phyloP scores from a whole-genome alignment of 2,329 filamentous ascomycete genomes.

The Cladophialophora immunda region DNA sequence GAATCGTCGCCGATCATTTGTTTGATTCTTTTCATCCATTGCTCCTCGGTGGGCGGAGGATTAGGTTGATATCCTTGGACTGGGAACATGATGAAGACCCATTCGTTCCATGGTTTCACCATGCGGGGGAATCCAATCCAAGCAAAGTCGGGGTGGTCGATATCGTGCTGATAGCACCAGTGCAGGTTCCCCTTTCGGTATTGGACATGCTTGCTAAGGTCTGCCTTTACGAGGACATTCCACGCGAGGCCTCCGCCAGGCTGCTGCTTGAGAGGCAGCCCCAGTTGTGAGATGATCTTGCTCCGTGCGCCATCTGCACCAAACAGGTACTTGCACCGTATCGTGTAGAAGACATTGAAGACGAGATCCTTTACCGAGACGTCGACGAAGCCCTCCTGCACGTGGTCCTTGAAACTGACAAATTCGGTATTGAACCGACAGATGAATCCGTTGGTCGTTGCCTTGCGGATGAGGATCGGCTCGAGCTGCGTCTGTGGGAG shows the following conservation, averaged over 20 bases:
- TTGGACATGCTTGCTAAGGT: constrained; percentile 60
- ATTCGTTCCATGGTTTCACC: constrained; percentile 71
- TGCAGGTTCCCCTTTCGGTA: constrained; percentile 67
- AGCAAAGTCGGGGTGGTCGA: constrained; percentile 60
- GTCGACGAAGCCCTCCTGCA: constrained; percentile 43
- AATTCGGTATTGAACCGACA: constrained; percentile 52
- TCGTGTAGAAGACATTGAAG: constrained; percentile 42
- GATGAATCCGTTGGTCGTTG: constrained; percentile 49
- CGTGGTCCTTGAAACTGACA: constrained; percentile 42
- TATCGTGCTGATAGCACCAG: constrained; percentile 66
- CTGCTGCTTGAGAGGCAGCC: constrained; percentile 56
- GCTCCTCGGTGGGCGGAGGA: constrained; percentile 54
- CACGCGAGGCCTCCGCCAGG: constrained; percentile 59
- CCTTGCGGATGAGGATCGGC: constrained; percentile 52
- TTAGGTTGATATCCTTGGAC: constrained; percentile 49
- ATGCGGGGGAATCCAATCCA: constrained; percentile 63
- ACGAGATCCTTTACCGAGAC: constrained; percentile 48
- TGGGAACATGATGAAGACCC: constrained; percentile 65
- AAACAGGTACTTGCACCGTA: constrained; percentile 62
- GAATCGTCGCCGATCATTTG: constrained; percentile 65
- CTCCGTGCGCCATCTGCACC: constrained; percentile 65
- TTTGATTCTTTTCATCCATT: constrained; percentile 57
- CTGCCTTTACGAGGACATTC: constrained; percentile 60
- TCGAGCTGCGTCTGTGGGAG: constrained; percentile 55
- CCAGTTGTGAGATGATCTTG: constrained; percentile 56